These are phyloP conservation scores for Kwoniella sp. DNA, from an alignment of 768 basidiomycete species.

Conservation along the genomic window DNA sequence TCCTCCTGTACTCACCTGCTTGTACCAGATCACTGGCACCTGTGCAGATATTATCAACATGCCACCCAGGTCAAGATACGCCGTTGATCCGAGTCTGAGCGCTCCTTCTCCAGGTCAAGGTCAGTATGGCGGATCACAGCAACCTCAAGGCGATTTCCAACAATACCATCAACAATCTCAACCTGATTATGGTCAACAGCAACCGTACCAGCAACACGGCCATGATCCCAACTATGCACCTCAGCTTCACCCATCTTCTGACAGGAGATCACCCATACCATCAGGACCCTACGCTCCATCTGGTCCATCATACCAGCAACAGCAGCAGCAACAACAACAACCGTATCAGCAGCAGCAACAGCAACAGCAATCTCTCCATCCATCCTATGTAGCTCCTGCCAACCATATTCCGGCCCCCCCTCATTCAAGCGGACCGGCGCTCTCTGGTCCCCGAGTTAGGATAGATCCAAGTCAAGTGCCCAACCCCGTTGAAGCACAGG, in stretches of 20 bases:
- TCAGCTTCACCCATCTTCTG: conserved; percentile 34
- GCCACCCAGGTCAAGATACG: conserved; percentile 51
- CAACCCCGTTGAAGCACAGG: conserved; percentile 78
- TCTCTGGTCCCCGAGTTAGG: conserved; percentile 62
- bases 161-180: conserved; percentile 9
- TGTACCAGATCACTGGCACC: no score
- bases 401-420: conserved; percentile 68
- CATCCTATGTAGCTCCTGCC: conserved; percentile 28
- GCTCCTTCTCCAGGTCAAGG: not conserved
- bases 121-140: conserved; percentile 5
- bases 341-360: conserved; percentile 20
- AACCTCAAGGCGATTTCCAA: conserved; percentile 12
- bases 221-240: conserved; percentile 29
- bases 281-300: conserved; percentile 31
- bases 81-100: conserved; percentile 49
- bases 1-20: no score
- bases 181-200: conserved; percentile 7
- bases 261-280: conserved; percentile 30
- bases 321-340: conserved; percentile 26
- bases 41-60: conserved; percentile 18
- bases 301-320: conserved; percentile 22
- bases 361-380: conserved; percentile 28
- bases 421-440: conserved; percentile 65
- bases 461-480: conserved; percentile 90
- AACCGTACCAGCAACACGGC: conserved; percentile 22